Percentiles rank a stretch among this genome's conserved stretches.
phyloP scores from a whole-genome alignment of 192 early-diverging fungal genomes.

The Lunasporangiospora selenospora region DNA sequence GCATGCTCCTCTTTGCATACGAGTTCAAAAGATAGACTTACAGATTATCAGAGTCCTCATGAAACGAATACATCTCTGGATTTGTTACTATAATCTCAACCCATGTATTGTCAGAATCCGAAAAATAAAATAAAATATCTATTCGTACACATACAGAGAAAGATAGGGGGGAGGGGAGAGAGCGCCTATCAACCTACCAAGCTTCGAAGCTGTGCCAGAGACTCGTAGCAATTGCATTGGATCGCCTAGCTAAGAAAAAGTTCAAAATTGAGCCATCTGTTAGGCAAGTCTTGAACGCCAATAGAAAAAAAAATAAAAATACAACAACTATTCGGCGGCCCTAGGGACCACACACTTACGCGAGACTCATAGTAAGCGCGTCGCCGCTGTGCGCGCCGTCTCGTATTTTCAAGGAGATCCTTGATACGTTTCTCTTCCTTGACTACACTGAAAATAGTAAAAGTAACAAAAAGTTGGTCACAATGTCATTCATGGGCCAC shows the following conservation, averaged over 20 bases:
- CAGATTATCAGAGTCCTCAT: constrained; percentile 34
- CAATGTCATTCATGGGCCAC: too few relatives aligned
- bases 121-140: too few relatives aligned
- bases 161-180: too few relatives aligned
- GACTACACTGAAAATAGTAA: constrained; percentile 11
- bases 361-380: constrained; percentile 35
- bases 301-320: not conserved
- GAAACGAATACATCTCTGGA: constrained; percentile 21
- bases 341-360: too few relatives aligned
- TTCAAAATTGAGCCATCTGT: too few relatives aligned
- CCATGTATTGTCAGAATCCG: too few relatives aligned
- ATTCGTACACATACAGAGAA: too few relatives aligned
- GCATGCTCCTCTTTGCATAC: not conserved
- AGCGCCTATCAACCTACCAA: constrained; percentile 18
- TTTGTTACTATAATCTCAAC: constrained; percentile 39
- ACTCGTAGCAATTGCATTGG: constrained; percentile 40
- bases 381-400: constrained; percentile 34
- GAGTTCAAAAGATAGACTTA: too few relatives aligned
- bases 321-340: not conserved
- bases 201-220: constrained; percentile 18
- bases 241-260: constrained; percentile 29
- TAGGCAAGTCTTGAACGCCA: too few relatives aligned
- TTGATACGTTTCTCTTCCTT: constrained; percentile 44
- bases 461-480: not conserved
- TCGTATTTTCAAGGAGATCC: constrained; percentile 21